Base-by-base conservation (phyloP, 2,329 filamentous ascomycete genomes). In the Calonectria fujianensis region DNA sequence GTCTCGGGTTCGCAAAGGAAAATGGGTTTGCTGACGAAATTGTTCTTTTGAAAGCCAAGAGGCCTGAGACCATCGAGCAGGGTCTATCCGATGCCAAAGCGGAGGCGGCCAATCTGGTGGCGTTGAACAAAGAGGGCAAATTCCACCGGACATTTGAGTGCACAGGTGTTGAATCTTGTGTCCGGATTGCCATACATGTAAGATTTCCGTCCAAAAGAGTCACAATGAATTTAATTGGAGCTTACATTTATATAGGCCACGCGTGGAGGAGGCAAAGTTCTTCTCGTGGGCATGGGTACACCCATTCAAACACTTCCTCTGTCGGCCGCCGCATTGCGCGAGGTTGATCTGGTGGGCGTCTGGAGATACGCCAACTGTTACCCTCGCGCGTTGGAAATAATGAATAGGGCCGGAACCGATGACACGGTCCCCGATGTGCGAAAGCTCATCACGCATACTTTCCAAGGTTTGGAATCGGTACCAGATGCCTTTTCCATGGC, bases 361-460 rank as follows among this genome's bases (percentile, higher is more conserved):
- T 63, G 57, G 57, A 20, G 57, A 41, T 63, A 63, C 27, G 57
- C 57, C 14, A 63, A 63, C 41, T 63, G 57, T 18, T 63, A 63
- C n/a, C 57, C 57, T 29, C 57, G 14, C 14, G 57, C 57, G 16
- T 41, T 63, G 37, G 37, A 63, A 20, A 63, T 63, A 41, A 63
- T 63, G 57, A 63, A 29, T 24, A 63, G 1, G 16, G 57, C 24
- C 13, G 35, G 57, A 16, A 14, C 11, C 3, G 37, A 63, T 18
- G 39, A 31, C 14, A 24, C 35, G 4, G 27, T 63, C 18, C 57
- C 57, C 16, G 57, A 41, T 63, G 35, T 63, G 35, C 57, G 37
- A 16, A 63, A 63, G 24, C 57, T 63, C 35, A 41, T 63, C 2
- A 63, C 57, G 4, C 57, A 63, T 20, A 41, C 35, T n/a, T 61